phyloP scores from a whole-genome alignment of 2,329 filamentous ascomycete genomes.

The Aspergillus fumigatus region DNA sequence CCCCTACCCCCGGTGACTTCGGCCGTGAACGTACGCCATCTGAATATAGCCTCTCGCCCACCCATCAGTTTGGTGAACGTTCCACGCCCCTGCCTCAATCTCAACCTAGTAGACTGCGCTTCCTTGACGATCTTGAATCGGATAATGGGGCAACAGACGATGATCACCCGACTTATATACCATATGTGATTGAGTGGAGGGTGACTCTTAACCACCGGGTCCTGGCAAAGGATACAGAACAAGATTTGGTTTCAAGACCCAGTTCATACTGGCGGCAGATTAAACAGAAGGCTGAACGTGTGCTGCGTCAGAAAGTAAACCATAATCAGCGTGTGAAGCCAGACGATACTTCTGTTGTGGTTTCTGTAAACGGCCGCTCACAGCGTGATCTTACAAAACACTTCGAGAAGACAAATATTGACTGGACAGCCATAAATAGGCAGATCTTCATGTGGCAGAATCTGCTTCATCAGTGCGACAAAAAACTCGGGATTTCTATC shows the following conservation, averaged over 20 bases:
- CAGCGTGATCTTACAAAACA: constrained; percentile 16
- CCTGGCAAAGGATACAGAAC: constrained; percentile 17
- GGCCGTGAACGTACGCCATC: no score
- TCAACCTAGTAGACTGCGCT: background rate
- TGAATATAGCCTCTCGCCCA: no score
- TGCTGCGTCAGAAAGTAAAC: constrained; percentile 16
- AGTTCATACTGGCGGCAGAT: constrained; percentile 16
- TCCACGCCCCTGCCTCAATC: background rate
- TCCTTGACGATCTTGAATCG: background rate
- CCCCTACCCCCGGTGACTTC: no score
- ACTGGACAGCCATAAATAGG: constrained; percentile 15
- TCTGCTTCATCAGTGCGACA: no score
- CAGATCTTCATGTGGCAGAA: no score
- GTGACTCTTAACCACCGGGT: constrained; percentile 17
- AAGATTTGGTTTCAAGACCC: constrained; percentile 15
- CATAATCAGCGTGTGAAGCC: constrained; percentile 17
- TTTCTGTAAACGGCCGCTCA: constrained; percentile 19
- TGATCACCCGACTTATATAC: background rate
- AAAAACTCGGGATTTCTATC: no score
- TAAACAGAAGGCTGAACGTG: constrained; percentile 10
- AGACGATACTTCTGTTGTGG: constrained; percentile 18
- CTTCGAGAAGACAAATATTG: constrained; percentile 19
- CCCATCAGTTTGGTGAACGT: no score
- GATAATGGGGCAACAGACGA: background rate
- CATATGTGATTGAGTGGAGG: constrained; percentile 20